Percentiles rank a stretch among this genome's conserved stretches.
Evolutionary conservation across 2,329 filamentous ascomycete genomes (phyloP).

Genomic region (Anisogramma anomala): DNA sequence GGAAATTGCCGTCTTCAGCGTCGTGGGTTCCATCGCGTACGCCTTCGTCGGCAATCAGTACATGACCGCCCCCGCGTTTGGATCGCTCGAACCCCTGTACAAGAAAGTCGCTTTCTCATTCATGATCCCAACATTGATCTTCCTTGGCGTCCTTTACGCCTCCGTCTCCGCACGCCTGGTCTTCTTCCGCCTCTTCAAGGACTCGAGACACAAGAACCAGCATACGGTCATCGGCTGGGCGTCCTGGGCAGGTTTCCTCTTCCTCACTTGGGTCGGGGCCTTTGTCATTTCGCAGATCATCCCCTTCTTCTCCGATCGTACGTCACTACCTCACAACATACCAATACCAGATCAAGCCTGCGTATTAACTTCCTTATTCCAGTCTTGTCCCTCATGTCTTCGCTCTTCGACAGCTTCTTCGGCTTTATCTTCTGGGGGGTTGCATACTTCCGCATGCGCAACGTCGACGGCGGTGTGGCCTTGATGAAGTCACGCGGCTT

Average conservation of each 20-base stretch:
- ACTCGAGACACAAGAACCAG: constrained; percentile 64
- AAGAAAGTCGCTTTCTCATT: constrained; percentile 88
- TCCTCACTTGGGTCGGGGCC: constrained; percentile 67
- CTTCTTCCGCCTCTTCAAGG: constrained; percentile 79
- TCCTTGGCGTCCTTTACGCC: constrained; percentile 81
- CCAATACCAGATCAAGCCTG: too few relatives aligned
- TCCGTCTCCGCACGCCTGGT: constrained; percentile 83
- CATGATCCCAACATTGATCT: constrained; percentile 91
- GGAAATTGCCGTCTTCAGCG: constrained; percentile 74
- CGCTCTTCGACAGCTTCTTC: constrained; percentile 84
- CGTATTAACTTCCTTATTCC: constrained; percentile 12
- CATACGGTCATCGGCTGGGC: constrained; percentile 76
- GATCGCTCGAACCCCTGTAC: constrained; percentile 64
- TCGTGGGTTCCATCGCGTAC: constrained; percentile 73
- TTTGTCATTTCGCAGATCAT: constrained; percentile 91
- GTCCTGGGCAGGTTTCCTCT: constrained; percentile 63
- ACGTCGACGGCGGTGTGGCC: constrained; percentile 45
- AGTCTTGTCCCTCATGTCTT: constrained; percentile 66
- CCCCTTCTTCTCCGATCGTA: constrained; percentile 74
- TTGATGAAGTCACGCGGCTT: constrained; percentile 43
- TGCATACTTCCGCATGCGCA: constrained; percentile 66
- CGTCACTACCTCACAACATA: constrained; percentile 26
- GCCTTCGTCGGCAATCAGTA: constrained; percentile 85
- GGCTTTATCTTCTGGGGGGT: constrained; percentile 94
- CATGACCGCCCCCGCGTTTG: constrained; percentile 78